Evolutionary conservation across 768 basidiomycete genomes (phyloP).

Genomic region (Lactifluus subvellereus): DNA sequence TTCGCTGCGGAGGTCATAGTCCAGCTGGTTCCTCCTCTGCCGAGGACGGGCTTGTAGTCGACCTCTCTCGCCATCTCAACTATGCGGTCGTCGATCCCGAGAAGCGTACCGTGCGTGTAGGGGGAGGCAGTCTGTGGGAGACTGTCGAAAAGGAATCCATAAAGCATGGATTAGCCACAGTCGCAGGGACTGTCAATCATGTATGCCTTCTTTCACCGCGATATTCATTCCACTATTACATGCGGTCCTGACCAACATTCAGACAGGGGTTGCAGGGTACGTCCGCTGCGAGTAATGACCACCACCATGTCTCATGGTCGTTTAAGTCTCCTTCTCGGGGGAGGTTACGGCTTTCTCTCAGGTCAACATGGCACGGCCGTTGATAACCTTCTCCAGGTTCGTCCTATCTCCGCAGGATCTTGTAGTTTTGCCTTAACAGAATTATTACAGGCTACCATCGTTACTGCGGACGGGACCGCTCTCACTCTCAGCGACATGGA

Average conservation of each 20-base stretch:
- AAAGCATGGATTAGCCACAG: constrained; percentile 43
- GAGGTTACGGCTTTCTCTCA: constrained; percentile 50
- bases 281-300: constrained; percentile 8
- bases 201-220: constrained; percentile 29
- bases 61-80: constrained; percentile 41
- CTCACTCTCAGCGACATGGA: constrained; percentile 29
- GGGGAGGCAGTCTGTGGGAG: constrained; percentile 44
- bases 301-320: neutral
- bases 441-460: constrained; percentile 36
- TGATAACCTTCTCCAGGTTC: constrained; percentile 40
- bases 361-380: constrained; percentile 38
- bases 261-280: constrained; percentile 50
- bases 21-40: constrained; percentile 40
- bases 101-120: constrained; percentile 38
- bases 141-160: constrained; percentile 41
- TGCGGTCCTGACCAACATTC: neutral
- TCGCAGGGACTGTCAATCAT: constrained; percentile 45
- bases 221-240: neutral
- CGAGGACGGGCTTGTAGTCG: constrained; percentile 45
- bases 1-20: constrained; percentile 47
- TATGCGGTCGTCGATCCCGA: constrained; percentile 36
- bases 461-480: constrained; percentile 40
- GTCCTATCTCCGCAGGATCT: constrained; percentile 21
- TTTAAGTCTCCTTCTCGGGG: constrained; percentile 44
- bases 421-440: constrained; percentile 8